phyloP scores from a whole-genome alignment of 2,329 filamentous ascomycete species.

The Diaporthe ilicicola region DNA sequence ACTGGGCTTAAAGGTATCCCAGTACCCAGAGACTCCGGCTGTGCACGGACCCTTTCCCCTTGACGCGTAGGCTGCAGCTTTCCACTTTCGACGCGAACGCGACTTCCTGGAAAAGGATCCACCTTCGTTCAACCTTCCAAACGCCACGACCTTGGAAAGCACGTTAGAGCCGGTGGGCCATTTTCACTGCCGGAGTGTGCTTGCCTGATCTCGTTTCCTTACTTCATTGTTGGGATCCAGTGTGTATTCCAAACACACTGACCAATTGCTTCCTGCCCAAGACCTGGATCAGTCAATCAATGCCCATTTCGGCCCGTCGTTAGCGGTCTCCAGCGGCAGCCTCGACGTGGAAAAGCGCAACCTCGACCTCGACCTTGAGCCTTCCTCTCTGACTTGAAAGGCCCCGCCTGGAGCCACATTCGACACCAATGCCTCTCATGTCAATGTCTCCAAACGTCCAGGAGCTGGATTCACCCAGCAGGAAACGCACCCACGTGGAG shows the following conservation, averaged over 20 bases:
- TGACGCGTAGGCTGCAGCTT: conserved; percentile 24
- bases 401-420: conserved; percentile 5
- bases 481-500: conserved; percentile 58
- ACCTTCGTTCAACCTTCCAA: conserved; percentile 12
- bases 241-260: background rate
- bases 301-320: background rate
- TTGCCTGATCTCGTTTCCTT: background rate
- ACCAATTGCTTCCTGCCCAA: background rate
- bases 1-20: background rate
- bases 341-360: conserved; percentile 17
- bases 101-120: conserved; percentile 24
- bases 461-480: conserved; percentile 50
- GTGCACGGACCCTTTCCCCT: conserved; percentile 2
- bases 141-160: conserved; percentile 23
- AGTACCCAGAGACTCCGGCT: background rate
- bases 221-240: background rate
- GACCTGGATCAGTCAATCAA: background rate
- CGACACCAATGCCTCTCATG: conserved; percentile 55
- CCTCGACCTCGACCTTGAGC: conserved; percentile 2
- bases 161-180: background rate
- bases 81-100: conserved; percentile 28
- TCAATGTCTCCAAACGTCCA: conserved; percentile 58
- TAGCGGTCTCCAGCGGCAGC: conserved; percentile 4
- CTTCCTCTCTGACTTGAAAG: background rate
- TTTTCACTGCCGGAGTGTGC: background rate